Base-by-base conservation (phyloP, 805 yeast genomes). In the Suhomyces vadensis region DNA sequence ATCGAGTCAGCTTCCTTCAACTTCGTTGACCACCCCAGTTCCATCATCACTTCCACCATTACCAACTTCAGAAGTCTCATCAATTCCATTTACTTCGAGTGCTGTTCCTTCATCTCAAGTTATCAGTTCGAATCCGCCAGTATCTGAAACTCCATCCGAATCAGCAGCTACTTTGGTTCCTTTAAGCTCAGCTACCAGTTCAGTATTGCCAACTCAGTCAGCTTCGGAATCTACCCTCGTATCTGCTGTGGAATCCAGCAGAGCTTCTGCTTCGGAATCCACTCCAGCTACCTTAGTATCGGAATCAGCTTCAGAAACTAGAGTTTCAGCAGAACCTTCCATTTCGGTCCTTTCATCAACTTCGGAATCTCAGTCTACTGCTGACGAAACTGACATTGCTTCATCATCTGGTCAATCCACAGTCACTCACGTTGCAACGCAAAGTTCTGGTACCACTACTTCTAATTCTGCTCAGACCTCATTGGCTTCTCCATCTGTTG, bases 401-500 rank as follows among this genome's bases (percentile, higher is more conserved):
- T n/a, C n/a, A n/a, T n/a, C n/a, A n/a, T n/a, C n/a, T n/a, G n/a
- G n/a, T n/a, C n/a, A n/a, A n/a, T n/a, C n/a, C n/a, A n/a, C n/a
- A n/a, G n/a, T n/a, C n/a, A n/a, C n/a, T n/a, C n/a, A n/a, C n/a
- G n/a, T n/a, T n/a, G n/a, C n/a, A n/a, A n/a, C n/a, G n/a, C n/a
- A n/a, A n/a, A n/a, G n/a, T n/a, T n/a, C n/a, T n/a, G n/a, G n/a
- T n/a, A n/a, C n/a, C n/a, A n/a, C 37, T 22, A 31, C 42, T 39
- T 3, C 31, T 31, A 7, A 16, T 6, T 11, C 31, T 27, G 7
- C 13, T 9, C 6, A 6, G 14, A 35, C 37, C 14, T 3, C 42
- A 9, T 13, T 37, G 4, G 25, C 44, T 23, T 31, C 44, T 31
- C 17, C 44, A 19, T 13, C 46, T 4, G n/a, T 51, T 29, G 45